Conservation (phyloP, 192 early-diverging fungal species). For the Ambispora gerdemannii region DNA sequence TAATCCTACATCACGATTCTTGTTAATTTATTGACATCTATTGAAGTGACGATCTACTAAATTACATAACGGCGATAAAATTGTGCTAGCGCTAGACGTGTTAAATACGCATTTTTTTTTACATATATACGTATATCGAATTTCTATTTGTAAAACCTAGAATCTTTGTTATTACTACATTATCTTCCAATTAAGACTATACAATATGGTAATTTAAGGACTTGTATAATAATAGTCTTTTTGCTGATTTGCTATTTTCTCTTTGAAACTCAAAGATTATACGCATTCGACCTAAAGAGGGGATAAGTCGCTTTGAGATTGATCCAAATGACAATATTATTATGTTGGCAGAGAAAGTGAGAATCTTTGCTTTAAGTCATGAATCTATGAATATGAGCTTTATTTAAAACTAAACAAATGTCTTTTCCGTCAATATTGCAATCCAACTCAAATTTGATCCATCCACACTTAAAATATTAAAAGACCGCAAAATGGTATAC, state of each 20-base stretch:
- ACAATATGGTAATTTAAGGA: background rate
- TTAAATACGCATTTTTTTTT: too few relatives aligned
- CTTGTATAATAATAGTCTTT: too few relatives aligned
- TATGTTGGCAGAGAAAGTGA: constrained; percentile 56
- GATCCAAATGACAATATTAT: constrained; percentile 52
- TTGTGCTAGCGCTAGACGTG: too few relatives aligned
- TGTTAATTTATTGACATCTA: too few relatives aligned
- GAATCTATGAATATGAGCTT: background rate
- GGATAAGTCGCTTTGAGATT: constrained; percentile 61
- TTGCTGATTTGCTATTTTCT: background rate
- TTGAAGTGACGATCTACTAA: too few relatives aligned
- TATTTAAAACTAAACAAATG: constrained; percentile 5
- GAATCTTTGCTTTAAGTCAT: background rate
- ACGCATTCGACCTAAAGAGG: constrained; percentile 67
- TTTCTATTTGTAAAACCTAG: too few relatives aligned
- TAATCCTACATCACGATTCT: too few relatives aligned
- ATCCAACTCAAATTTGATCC: constrained; percentile 43
- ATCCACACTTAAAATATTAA: constrained; percentile 40
- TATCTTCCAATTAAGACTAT: background rate
- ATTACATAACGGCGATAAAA: too few relatives aligned
- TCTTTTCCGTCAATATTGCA: constrained; percentile 39
- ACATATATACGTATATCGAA: too few relatives aligned
- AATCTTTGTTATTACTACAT: too few relatives aligned
- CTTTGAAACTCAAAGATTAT: constrained; percentile 65
- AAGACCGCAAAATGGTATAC: constrained; percentile 37